Base-by-base conservation (phyloP, 345 rosid species). In the Reutealis trisperma region DNA sequence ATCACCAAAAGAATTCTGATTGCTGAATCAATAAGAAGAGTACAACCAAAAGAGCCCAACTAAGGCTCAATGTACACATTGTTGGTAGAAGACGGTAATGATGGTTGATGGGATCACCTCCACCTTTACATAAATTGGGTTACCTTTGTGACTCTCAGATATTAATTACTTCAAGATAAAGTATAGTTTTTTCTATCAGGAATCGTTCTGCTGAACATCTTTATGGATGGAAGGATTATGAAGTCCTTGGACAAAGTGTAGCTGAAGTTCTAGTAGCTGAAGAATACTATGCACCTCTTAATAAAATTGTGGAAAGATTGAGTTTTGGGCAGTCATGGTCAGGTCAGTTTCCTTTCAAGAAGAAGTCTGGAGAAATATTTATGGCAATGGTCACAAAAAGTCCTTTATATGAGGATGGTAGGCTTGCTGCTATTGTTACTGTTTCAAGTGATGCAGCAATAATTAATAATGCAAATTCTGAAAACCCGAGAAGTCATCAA, bases 291-390 rank as follows among this genome's bases (percentile, higher is more conserved):
- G 70, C 70, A 21, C 84, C 83, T 75, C 80, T 87, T 3, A 82
- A 73, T 62, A 66, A 78, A 75, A 88, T 93, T 60, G 68, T 85
- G 81, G 85, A 85, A 18, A 81, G 74, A 25, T 78, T 95, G 78
- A 73, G 67, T 66, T 81, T 76, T 68, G 94, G 95, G 21, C 83
- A 85, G 64, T 82, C 90, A 52, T 93, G 98, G 99, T 88, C 94
- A 22, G 98, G 97, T 71, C 98, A 82, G 88, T 91, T 95, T 71
- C 99, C 97, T 41, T 84, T 89, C 64, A 91, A 77, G 90, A 89
- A 86, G 84, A 88, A 79, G 77, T 85, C 92, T 0, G 97, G 98
- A 63, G 90, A 93, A 70, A 61, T 80, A 0, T 90, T 95, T 74
- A 89, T 87, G 91, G 98, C 92, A 0, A 44, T 89, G 78, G 87